Percentiles rank a stretch among this genome's conserved stretches.
Conservation (phyloP, 768 basidiomycete genomes). For the Mycena latifolia region DNA sequence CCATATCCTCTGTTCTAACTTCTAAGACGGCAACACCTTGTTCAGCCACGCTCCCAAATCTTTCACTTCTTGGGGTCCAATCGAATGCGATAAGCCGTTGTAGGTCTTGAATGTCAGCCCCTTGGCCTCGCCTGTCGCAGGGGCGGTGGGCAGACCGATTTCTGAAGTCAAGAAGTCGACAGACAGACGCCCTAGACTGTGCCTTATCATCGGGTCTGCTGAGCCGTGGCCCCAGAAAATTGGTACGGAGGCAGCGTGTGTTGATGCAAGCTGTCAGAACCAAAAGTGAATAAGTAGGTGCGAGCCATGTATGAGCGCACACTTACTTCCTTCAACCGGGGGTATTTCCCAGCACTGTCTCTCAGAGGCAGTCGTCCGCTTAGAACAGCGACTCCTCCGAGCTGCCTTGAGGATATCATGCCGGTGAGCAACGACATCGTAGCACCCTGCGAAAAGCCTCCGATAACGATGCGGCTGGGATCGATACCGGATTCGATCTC, state of each 20-base stretch:
- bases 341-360: constrained; percentile 46
- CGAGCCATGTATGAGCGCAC: no score
- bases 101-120: constrained; percentile 36
- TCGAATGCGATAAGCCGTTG: constrained; percentile 30
- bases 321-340: constrained; percentile 32
- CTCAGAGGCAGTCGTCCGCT: constrained; percentile 60
- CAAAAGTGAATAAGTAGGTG: background rate
- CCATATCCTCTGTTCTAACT: background rate
- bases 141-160: constrained; percentile 29
- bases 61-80: constrained; percentile 32
- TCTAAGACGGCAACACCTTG: constrained; percentile 29
- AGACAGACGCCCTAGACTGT: constrained; percentile 23
- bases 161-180: constrained; percentile 31
- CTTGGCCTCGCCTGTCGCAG: constrained; percentile 6
- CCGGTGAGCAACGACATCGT: constrained; percentile 57
- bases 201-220: constrained; percentile 34
- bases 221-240: constrained; percentile 41
- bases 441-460: constrained; percentile 64
- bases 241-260: constrained; percentile 31
- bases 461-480: constrained; percentile 57
- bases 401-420: constrained; percentile 47
- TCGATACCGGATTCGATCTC: constrained; percentile 58
- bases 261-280: constrained; percentile 15
- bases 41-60: constrained; percentile 37
- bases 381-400: constrained; percentile 55